Percentiles rank a stretch among this genome's conserved stretches.
Conservation (phyloP, 2,329 filamentous ascomycete species). For the Calcarisporium arbuscula region DNA sequence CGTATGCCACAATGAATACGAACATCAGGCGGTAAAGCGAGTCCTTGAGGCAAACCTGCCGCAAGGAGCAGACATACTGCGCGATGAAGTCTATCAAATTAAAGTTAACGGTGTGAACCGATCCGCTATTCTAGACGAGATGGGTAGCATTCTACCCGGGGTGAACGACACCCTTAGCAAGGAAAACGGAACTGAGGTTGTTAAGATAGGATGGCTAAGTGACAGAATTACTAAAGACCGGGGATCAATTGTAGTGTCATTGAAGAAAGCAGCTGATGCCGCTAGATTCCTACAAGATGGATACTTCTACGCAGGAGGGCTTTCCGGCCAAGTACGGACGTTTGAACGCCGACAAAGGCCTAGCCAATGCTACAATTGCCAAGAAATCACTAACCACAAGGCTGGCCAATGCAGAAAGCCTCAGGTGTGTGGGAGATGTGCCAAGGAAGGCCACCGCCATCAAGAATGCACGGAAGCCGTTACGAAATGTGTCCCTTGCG, state of each 20-base stretch:
- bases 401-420: slow-evolving; percentile 19
- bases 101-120: slow-evolving; percentile 18
- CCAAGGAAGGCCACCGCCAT: slow-evolving; percentile 15
- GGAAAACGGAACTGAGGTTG: slow-evolving; percentile 17
- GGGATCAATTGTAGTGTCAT: slow-evolving; percentile 18
- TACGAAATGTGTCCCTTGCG: slow-evolving; percentile 14
- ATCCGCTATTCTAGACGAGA: slow-evolving; percentile 14
- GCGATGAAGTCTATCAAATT: slow-evolving; percentile 15
- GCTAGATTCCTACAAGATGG: slow-evolving; percentile 13
- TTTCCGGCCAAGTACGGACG: slow-evolving; percentile 11
- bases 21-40: neutral
- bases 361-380: slow-evolving; percentile 23
- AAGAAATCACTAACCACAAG: slow-evolving; percentile 19
- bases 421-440: slow-evolving; percentile 12
- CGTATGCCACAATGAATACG: neutral
- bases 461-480: slow-evolving; percentile 9
- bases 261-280: slow-evolving; percentile 14
- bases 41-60: too few relatives aligned
- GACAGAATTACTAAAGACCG: slow-evolving; percentile 15
- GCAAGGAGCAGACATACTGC: too few relatives aligned
- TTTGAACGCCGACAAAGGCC: slow-evolving; percentile 17
- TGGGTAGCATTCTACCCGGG: slow-evolving; percentile 8
- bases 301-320: slow-evolving; percentile 15
- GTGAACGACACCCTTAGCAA: slow-evolving; percentile 12
- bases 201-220: slow-evolving; percentile 19